These are phyloP conservation scores for Hypoxylon sp. DNA, from an alignment of 2,329 filamentous ascomycete species.

Conservation along the genomic window DNA sequence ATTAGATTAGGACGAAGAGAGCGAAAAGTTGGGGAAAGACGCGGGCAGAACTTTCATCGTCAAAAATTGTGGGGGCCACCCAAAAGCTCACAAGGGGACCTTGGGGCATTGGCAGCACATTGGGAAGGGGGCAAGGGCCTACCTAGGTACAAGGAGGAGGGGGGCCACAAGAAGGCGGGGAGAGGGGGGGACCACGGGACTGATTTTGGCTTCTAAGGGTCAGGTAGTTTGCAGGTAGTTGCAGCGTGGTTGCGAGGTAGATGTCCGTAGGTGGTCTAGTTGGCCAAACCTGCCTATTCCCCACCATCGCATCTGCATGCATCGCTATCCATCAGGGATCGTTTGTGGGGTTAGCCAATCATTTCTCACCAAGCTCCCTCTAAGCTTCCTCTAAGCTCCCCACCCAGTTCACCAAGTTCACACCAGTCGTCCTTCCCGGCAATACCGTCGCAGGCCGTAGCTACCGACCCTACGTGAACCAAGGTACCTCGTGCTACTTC, in stretches of 20 bases:
- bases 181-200: constrained; percentile 4
- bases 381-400: not conserved
- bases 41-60: constrained; percentile 39
- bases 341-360: constrained; percentile 44
- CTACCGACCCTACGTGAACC: constrained; percentile 35
- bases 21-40: constrained; percentile 42
- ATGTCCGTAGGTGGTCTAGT: not conserved
- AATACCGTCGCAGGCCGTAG: constrained; percentile 41
- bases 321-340: constrained; percentile 29
- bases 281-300: constrained; percentile 22
- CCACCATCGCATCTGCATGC: constrained; percentile 27
- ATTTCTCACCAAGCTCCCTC: constrained; percentile 30
- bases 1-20: constrained; percentile 34
- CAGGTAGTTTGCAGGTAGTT: constrained; percentile 1
- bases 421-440: constrained; percentile 33
- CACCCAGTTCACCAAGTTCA: not conserved
- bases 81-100: constrained; percentile 39
- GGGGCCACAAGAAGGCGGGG: constrained; percentile 2
- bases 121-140: not conserved
- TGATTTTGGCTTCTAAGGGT: constrained; percentile 9
- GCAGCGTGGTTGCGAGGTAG: constrained; percentile 30
- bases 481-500: constrained; percentile 41
- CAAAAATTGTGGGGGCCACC: constrained; percentile 44
- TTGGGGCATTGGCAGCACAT: constrained; percentile 19
- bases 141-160: not conserved